Conservation (phyloP, 2,329 filamentous ascomycete species). For the Cryoendolithus antarcticus region DNA sequence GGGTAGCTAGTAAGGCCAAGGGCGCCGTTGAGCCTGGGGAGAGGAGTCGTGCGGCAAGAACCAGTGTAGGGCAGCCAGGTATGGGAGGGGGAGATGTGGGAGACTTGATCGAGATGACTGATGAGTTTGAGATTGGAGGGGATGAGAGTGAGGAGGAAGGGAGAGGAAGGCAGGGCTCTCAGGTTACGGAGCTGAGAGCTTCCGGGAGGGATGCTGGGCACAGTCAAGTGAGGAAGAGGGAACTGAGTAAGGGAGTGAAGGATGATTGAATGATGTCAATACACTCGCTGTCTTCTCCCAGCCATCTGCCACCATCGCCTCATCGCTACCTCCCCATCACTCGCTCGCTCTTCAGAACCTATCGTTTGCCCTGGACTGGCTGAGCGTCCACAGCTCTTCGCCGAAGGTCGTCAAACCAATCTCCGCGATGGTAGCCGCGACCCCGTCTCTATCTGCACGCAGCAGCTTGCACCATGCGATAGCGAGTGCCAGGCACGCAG, state of each 20-base stretch:
- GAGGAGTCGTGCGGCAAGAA: conserved; percentile 12
- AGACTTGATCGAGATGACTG: conserved; percentile 61
- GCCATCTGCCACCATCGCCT: too few species aligned
- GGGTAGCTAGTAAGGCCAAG: conserved; percentile 55
- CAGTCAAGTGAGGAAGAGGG: conserved; percentile 11
- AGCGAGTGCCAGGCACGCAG: too few species aligned
- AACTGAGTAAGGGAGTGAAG: conserved; percentile 18
- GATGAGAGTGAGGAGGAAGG: conserved; percentile 20
- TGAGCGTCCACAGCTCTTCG: too few species aligned
- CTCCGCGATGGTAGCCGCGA: too few species aligned
- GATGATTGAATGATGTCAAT: conserved; percentile 15
- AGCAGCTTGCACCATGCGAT: too few species aligned
- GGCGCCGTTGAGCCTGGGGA: conserved; percentile 12
- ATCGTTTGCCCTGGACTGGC: too few species aligned
- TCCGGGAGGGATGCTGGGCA: conserved; percentile 7
- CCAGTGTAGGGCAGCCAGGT: conserved; percentile 19
- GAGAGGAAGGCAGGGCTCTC: conserved; percentile 17
- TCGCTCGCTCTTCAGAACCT: too few species aligned
- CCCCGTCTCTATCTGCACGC: too few species aligned
- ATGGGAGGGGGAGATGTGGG: conserved; percentile 35
- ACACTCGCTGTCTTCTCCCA: too few species aligned
- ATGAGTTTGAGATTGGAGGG: conserved; percentile 37
- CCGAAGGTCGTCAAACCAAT: too few species aligned
- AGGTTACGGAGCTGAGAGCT: conserved; percentile 6
- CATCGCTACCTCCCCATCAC: too few species aligned